These are phyloP conservation scores for Graphiopsis chlorocephala DNA, from an alignment of 2,329 filamentous ascomycete species.

Conservation along the genomic window DNA sequence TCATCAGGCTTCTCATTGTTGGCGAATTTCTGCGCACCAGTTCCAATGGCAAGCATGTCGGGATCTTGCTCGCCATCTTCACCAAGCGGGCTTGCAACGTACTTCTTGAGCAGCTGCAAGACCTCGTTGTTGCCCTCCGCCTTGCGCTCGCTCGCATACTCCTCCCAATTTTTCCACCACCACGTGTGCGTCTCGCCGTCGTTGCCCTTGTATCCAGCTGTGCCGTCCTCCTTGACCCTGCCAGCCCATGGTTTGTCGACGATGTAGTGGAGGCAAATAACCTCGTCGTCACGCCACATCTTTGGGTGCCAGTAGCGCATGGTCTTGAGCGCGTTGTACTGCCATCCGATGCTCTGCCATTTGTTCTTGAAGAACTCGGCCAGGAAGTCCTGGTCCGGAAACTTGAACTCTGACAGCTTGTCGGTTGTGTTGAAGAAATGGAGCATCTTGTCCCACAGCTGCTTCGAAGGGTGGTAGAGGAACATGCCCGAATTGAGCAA, in stretches of 20 bases:
- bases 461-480: slow-evolving; percentile 45
- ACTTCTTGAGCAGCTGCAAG: slow-evolving; percentile 12
- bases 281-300: slow-evolving; percentile 50
- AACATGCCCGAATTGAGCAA: slow-evolving; percentile 55
- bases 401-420: slow-evolving; percentile 45
- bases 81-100: slow-evolving; percentile 12
- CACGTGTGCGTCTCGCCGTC: slow-evolving; percentile 53
- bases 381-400: slow-evolving; percentile 55
- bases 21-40: slow-evolving; percentile 30
- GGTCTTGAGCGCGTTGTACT: slow-evolving; percentile 54
- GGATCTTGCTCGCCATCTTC: slow-evolving; percentile 21
- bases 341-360: slow-evolving; percentile 49
- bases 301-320: slow-evolving; percentile 53
- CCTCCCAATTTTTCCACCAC: slow-evolving; percentile 52
- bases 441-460: slow-evolving; percentile 42
- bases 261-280: slow-evolving; percentile 53
- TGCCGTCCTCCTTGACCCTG: slow-evolving; percentile 41
- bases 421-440: slow-evolving; percentile 41
- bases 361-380: slow-evolving; percentile 46
- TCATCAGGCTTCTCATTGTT: slow-evolving; percentile 23
- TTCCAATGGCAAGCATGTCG: slow-evolving; percentile 32
- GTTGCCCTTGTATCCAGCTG: slow-evolving; percentile 48
- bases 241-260: slow-evolving; percentile 56
- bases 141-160: slow-evolving; percentile 24
- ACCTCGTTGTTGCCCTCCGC: slow-evolving; percentile 9